phyloP scores from a whole-genome alignment of 441 rosid genomes.

The Adansonia gregorii region DNA sequence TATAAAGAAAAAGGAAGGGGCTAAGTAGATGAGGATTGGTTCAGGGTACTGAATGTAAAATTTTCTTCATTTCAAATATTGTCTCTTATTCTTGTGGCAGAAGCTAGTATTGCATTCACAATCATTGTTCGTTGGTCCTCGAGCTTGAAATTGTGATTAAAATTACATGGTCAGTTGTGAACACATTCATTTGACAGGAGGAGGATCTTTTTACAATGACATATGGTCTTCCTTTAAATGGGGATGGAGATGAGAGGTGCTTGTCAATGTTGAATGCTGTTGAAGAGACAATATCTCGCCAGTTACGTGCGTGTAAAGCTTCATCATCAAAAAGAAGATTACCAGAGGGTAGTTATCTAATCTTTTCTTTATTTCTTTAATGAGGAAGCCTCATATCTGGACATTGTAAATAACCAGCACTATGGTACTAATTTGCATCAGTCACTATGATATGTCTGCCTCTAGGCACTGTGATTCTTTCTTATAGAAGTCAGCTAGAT shows the following conservation, averaged over 20 bases:
- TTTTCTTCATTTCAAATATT: conserved; percentile 11
- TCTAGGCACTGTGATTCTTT: conserved; percentile 15
- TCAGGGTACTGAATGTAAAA: conserved; percentile 3
- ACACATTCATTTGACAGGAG: conserved; percentile 59
- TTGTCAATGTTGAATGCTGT: conserved; percentile 82
- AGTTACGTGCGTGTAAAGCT: conserved; percentile 86
- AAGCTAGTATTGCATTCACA: conserved; percentile 7
- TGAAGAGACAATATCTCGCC: conserved; percentile 87
- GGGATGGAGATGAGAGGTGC: conserved; percentile 83
- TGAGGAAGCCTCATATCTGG: conserved; percentile 8
- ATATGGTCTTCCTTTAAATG: conserved; percentile 85
- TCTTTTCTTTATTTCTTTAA: conserved; percentile 19
- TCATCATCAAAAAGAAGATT: conserved; percentile 59
- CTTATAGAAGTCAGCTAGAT: conserved; percentile 5
- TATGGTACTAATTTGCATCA: neutral
- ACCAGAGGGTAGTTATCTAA: conserved; percentile 59
- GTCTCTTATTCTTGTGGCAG: neutral
- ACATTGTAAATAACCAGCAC: conserved; percentile 10
- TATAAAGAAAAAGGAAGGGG: conserved; percentile 9
- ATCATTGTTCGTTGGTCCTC: neutral
- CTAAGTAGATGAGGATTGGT: neutral
- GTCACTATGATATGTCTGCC: neutral
- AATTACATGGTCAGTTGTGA: conserved; percentile 8
- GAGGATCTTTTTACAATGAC: conserved; percentile 93
- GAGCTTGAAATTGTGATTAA: neutral